Percentiles rank a stretch among this genome's conserved stretches.
phyloP scores from a whole-genome alignment of 768 basidiomycete genomes.

The Piloderma croceum region DNA sequence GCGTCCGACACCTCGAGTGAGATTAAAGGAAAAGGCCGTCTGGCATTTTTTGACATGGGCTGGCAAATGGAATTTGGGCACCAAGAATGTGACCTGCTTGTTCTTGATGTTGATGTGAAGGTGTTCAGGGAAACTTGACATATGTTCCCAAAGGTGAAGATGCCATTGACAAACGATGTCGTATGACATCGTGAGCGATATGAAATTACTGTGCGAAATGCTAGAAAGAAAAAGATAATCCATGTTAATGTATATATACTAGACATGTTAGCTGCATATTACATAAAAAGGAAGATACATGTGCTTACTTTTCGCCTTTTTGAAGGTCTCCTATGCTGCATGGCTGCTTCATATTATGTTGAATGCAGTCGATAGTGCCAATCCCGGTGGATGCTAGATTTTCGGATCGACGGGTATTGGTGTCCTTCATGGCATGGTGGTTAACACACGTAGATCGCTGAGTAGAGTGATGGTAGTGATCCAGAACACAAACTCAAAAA shows the following conservation, averaged over 20 bases:
- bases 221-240: background rate
- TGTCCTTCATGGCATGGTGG: background rate
- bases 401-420: background rate
- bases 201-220: background rate
- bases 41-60: constrained; percentile 26
- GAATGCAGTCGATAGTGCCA: constrained; percentile 8
- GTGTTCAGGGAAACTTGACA: constrained; percentile 1
- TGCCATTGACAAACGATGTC: constrained; percentile 23
- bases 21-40: constrained; percentile 25
- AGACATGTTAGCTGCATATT: too few relatives aligned
- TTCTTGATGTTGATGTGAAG: background rate
- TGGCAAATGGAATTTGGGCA: constrained; percentile 35
- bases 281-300: too few relatives aligned
- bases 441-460: too few relatives aligned
- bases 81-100: constrained; percentile 8
- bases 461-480: too few relatives aligned
- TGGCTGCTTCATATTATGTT: constrained; percentile 11
- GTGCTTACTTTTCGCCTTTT: constrained; percentile 12
- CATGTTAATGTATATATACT: background rate
- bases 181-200: constrained; percentile 6
- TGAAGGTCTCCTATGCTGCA: constrained; percentile 10
- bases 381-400: constrained; percentile 8
- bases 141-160: constrained; percentile 3
- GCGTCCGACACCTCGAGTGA: constrained; percentile 15
- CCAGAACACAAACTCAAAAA: too few relatives aligned